Evolutionary conservation across 2,329 filamentous ascomycete species (phyloP), one percentile per base, ranked within the genome.

Genomic region (Xylariales sp.): DNA sequence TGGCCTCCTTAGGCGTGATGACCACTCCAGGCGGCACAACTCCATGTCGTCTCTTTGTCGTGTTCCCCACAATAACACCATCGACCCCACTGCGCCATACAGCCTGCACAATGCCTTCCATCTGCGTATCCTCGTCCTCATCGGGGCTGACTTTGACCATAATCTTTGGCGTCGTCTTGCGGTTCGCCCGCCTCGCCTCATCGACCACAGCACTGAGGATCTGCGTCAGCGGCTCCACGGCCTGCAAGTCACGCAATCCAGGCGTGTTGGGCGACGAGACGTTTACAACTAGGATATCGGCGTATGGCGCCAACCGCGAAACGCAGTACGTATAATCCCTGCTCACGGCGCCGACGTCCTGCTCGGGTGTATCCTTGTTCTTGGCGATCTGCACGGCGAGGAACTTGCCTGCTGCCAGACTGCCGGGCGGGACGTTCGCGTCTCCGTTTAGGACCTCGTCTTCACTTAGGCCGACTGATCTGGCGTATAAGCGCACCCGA

Each of bases 81-180:
- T 96, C 90, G 2, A 97, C 90, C 5, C 90, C 90, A 46, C 86
- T 88, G 51, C 73, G 72, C 71, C 81, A 85, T 10, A 95, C 82
- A 0, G 90, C 90, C 52, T 89, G 79, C 46, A 88, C 91, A 42
- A 98, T 95, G 7, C 90, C 93, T 31, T 83, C 76, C 46, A 98
- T 79, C 60, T 98, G 89, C 42, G 81, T 71, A 39, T 89, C 82
- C 15, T 84, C 80, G 60, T 96, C 88, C 66, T 97, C 93, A 54
- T 98, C 93, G 0, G 93, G 93, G 45, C 88, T 95, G 15, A 98
- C 91, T 70, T 98, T 98, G 55, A 98, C 93, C 88, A 98, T 95
- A 44, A 98, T 88, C 43, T 73, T 80, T 1, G 87, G 88, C 56
- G 84, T 86, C 1, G 74, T 78, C 59, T 79, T 84, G 51, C 90